Base-by-base conservation (phyloP, 768 basidiomycete genomes). In the Paxillus ammoniavirescens region DNA sequence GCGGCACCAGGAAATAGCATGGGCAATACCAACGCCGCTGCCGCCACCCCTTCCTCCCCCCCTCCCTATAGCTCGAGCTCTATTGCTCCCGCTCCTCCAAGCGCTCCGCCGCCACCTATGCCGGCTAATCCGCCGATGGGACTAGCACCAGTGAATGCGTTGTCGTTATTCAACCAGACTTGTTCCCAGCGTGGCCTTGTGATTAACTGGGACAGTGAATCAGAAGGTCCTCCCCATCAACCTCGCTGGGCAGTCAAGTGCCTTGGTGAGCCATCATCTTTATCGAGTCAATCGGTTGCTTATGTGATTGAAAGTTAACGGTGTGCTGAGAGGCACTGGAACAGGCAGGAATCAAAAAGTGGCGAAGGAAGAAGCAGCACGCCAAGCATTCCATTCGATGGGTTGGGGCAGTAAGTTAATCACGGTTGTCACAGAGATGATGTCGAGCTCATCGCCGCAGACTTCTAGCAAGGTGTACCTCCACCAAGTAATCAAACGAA, bases 311-410 rank as follows among this genome's bases (percentile, higher is more conserved):
- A 1, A 49, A 87, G 85, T 87, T 21, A 77, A 82, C 52, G 75
- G 69, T 2, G 60, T 69, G n/a, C 73, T 77, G 57, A 75, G 60
- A 56, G 86, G 84, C 21, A 47, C 64, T 4, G 86, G 83, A 0
- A 56, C 46, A 4, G 86, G 80, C 18, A 82, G 79, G 54, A 86
- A 75, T 52, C 83, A 85, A 65, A 87, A 86, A 57, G 44, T 69
- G n/a, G 86, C 85, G 8, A 87, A 85, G 58, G 83, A 86, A 68
- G 80, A 82, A 56, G 85, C 86, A n/a, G 84, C 83, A 31, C 77
- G 78, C 37, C 72, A 78, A 50, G 84, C 85, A 44, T 83, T 75
- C 70, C 61, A 62, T 10, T 53, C 70, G 3, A 72, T 86, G 76
- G 78, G 80, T 49, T 86, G 83, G 82, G 75, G 74, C 61, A 63